These are phyloP conservation scores for Candida caryicola DNA, from an alignment of 805 yeast genomes.

Conservation along the genomic window DNA sequence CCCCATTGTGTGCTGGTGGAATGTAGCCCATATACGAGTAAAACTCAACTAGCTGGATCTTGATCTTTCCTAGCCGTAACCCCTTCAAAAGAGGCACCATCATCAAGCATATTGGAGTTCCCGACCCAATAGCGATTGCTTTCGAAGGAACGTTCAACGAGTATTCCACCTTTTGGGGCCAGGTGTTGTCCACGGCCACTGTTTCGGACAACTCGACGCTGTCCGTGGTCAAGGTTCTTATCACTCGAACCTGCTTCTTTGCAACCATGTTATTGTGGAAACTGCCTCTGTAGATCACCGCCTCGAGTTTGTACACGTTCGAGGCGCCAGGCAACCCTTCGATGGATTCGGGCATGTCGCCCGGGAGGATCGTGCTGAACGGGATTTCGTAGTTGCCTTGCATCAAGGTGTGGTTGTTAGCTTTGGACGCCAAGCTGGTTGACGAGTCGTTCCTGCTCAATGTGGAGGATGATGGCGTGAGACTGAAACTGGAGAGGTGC, in stretches of 20 bases:
- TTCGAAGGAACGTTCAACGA: slow-evolving; percentile 80
- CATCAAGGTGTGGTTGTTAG: slow-evolving; percentile 32
- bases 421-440: slow-evolving; percentile 22
- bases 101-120: slow-evolving; percentile 63
- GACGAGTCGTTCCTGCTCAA: slow-evolving; percentile 6
- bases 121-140: slow-evolving; percentile 87
- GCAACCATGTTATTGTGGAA: slow-evolving; percentile 63
- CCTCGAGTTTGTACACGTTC: slow-evolving; percentile 68
- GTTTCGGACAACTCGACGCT: slow-evolving; percentile 86
- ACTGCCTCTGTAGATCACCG: slow-evolving; percentile 79
- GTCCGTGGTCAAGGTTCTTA: slow-evolving; percentile 86
- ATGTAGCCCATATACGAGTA: slow-evolving; percentile 57
- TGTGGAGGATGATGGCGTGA: slow-evolving; percentile 6
- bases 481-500: slow-evolving; percentile 12
- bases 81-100: slow-evolving; percentile 83
- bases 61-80: slow-evolving; percentile 69
- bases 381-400: slow-evolving; percentile 91
- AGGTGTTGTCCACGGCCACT: slow-evolving; percentile 87
- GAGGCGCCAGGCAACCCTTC: slow-evolving; percentile 86
- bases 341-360: slow-evolving; percentile 79
- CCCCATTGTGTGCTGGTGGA: slow-evolving; percentile 60
- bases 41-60: slow-evolving; percentile 65
- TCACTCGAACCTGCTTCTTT: slow-evolving; percentile 71
- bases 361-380: slow-evolving; percentile 80
- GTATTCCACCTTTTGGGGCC: slow-evolving; percentile 94